Base-by-base conservation (phyloP, 192 early-diverging fungal species). In the Podila horticola region DNA sequence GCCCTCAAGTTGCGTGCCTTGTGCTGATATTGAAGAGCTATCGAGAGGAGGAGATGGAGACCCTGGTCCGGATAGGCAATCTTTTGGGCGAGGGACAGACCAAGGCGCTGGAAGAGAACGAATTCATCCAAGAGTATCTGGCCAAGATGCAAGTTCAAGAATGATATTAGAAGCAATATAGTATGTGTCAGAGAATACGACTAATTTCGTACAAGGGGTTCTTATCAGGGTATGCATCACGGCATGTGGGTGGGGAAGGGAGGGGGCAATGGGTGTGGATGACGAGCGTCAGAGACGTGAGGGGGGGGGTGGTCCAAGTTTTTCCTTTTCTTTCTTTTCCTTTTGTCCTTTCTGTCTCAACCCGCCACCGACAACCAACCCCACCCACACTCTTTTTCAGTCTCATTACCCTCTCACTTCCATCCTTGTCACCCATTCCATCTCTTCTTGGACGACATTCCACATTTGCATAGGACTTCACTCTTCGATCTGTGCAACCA, bases 11-110 rank as follows among this genome's bases (percentile, higher is more conserved):
- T 3, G 58, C 57, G 13, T 59, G 58, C 50, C 29, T 81, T 11
- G 67, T 73, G 33, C n/a, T 67, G 33, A 66, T 62, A 7, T 69
- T 81, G 71, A 81, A 73, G 62, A 64, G 31, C 41, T 81, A 81
- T 19, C 65, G 77, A 0, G 41, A 22, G 2, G 70, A 73, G 48
- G 77, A 81, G 51, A 81, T 81, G 77, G 12, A 33, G 6, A 29
- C 60, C 1, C 57, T 81, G 26, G 71, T 81, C 3, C 41, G 29
- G 2, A 64, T 81, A 15, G 55, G 71, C 31, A 55, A 81, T 29
- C 6, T 59, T 3, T 45, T 81, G 33, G 77, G 77, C 1, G 71
- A 73, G 17, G 71, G 59, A 5, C 77, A 81, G 48, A 58, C 77
- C 8, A 59, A 48, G 2, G 62, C 60, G 29, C 66, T 73, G 10